Evolutionary conservation across 1,139 yeast species (phyloP), one percentile per base, ranked within the genome.

Genomic region (Kodamaea sp.): DNA sequence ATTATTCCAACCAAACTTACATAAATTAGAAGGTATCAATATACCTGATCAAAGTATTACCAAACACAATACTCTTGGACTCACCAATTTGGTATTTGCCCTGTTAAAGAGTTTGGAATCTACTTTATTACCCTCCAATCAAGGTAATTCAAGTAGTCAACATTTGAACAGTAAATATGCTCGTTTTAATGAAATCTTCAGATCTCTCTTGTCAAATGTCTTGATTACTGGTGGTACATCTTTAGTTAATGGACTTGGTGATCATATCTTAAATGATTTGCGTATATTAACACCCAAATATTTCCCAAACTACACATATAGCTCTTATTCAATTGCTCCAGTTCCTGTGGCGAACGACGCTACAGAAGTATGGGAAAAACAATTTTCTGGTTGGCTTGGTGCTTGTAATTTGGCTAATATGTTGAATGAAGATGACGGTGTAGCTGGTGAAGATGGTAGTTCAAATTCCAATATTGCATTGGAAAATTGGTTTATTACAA

Each of bases 221-320:
- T 73, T 84, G 30, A 67, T 84, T 38, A 81, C 85, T 5, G 92
- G 94, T 27, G 80, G 83, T 7, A 61, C 79, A 1, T 74, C 88
- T 2, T 63, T 76, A 41, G 65, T 81, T 24, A 73, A 75, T 20
- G 87, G 86, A 3, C 63, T 84, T 42, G 78, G 78, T 35, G 81
- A 77, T 46, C 73, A 86, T 52, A 62, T 84, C 7, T 63, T 79
- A 30, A 76, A 76, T 48, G 90, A 84, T 49, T 61, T 81, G 41
- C 62, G 73, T 34, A 70, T 75, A 44, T 62, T 73, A 40, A 60
- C 67, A 11, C 65, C 66, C 26, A 63, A 65, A 45, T 65, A 62
- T 45, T 70, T 79, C 44, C 81, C 84, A 10, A 78, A 77, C 54
- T 70, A 68, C 52, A 56, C 53, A 30, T 61, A 73, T 36, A 62